Base-by-base conservation (phyloP, 1,284 basidiomycete genomes). In the Heliocybe sulcata region DNA sequence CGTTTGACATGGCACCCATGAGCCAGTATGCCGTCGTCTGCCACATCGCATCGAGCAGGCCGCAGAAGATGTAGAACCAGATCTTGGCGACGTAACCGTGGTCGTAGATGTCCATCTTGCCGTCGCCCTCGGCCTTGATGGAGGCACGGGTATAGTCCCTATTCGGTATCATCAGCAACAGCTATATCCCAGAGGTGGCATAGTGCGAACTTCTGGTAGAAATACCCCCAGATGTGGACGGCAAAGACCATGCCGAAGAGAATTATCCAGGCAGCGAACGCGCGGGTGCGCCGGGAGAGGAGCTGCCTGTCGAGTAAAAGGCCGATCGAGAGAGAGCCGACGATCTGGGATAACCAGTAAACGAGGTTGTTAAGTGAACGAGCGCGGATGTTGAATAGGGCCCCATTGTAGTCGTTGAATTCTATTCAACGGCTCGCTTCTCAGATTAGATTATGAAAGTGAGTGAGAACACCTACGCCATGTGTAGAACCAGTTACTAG, bases 401-500 rank as follows among this genome's bases (percentile, higher is more conserved):
- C 80, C 22, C 73, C 78, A 61, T 86, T 86, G 69, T 74, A 86
- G 55, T 79, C 82, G 60, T 83, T 85, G 67, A 86, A 86, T 64
- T 85, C 81, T 83, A 58, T 47, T 10, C n/a, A 1, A 16, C 20
- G 22, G 16, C 14, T 22, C n/a, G 35, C 3, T 53, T 27, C 48
- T 20, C 19, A 25, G 42, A 45, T 16, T 16, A 4, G 8, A 49
- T 25, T 4, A 22, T 22, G 22, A 14, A 26, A 16, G 8, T 16
- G 33, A 35, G 8, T 42, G n/a, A 42, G 38, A 42, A 6, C n/a
- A 47, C n/a, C 12, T 22, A 54, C 47, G 35, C 49, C 83, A 87
- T 11, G 84, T 82, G 63, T 89, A 87, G 67, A 89, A 89, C 79
- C 85, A 90, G 66, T 90, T 90, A 48, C 83, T 83, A 3, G 83